Evolutionary conservation across 257 asterid species (phyloP), one percentile per base, ranked within the genome.

Genomic region (Paulownia fortunei): DNA sequence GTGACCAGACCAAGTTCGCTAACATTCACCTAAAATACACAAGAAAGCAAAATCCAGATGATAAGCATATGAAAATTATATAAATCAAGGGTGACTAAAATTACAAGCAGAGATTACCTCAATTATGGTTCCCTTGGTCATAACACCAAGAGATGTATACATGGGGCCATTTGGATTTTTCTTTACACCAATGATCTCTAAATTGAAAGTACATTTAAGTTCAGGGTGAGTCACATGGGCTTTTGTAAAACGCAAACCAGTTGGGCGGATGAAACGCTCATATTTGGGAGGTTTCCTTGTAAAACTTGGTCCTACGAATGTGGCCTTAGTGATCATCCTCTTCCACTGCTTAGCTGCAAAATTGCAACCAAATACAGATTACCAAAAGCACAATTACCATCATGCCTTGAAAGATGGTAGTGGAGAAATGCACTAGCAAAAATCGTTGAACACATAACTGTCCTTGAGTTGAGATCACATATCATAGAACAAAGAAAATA

Each of bases 181-280:
- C 97, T 96, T 96, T 7, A 96, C 92, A 47, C 99, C 94, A 3
- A 96, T 93, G 85, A 96, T 92, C 86, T 96, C 99, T 63, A 93
- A 87, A 79, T 88, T 91, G 88, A 93, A 96, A 11, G 99, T 95
- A 64, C 98, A 95, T 73, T 86, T 93, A 44, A 95, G 98, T 81
- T 96, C 97, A 62, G 98, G 99, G 85, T 96, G 99, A 32, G 98
- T 96, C 39, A 96, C 93, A 0, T 96, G 99, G 21, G 98, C 98
- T 83, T 96, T 96, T 78, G 90, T 93, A 76, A 96, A 93, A 69
- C 98, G 97, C 76, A 96, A 76, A 44, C 99, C 98, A 5, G 87
- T 41, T 16, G 99, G 99, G 44, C 97, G 97, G 47, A 95, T 91
- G 79, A 93, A 95, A 13, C 99, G 97, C 86, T 95, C 99, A 37